Evolutionary conservation across 768 basidiomycete species (phyloP).

Genomic region (Pleurotus eryngii): DNA sequence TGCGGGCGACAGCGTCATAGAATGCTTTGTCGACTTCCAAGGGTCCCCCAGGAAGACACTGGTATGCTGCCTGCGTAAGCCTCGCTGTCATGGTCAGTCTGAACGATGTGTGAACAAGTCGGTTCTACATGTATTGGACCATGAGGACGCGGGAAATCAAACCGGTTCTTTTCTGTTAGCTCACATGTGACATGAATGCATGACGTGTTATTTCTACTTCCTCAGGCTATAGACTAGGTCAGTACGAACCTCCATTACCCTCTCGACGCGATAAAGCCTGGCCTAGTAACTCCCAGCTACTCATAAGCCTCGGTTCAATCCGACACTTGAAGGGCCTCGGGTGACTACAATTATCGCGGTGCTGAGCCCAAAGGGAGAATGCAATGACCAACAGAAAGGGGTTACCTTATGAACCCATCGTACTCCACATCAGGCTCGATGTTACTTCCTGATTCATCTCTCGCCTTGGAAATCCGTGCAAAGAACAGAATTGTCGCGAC

Average conservation of each 20-base stretch:
- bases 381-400: neutral
- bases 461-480: neutral
- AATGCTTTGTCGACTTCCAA: conserved; percentile 15
- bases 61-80: conserved; percentile 15
- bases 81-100: neutral
- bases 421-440: conserved; percentile 1
- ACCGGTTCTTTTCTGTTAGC: too few species aligned
- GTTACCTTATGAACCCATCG: conserved; percentile 4
- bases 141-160: too few species aligned
- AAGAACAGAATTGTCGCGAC: conserved; percentile 11
- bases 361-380: neutral
- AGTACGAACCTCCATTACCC: neutral
- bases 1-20: conserved; percentile 14
- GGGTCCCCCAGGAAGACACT: conserved; percentile 9
- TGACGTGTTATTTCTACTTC: too few species aligned
- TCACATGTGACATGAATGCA: too few species aligned
- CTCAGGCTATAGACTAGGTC: too few species aligned
- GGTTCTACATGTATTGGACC: too few species aligned
- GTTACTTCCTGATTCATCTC: neutral
- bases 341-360: neutral
- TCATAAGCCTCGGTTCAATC: conserved; percentile 14
- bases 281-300: conserved; percentile 12
- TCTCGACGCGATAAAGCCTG: neutral
- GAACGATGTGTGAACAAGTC: too few species aligned
- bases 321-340: conserved; percentile 1